Percentiles rank a stretch among this genome's conserved stretches.
phyloP scores from a whole-genome alignment of 2,329 filamentous ascomycete genomes.

The Huntiella abstrusa region DNA sequence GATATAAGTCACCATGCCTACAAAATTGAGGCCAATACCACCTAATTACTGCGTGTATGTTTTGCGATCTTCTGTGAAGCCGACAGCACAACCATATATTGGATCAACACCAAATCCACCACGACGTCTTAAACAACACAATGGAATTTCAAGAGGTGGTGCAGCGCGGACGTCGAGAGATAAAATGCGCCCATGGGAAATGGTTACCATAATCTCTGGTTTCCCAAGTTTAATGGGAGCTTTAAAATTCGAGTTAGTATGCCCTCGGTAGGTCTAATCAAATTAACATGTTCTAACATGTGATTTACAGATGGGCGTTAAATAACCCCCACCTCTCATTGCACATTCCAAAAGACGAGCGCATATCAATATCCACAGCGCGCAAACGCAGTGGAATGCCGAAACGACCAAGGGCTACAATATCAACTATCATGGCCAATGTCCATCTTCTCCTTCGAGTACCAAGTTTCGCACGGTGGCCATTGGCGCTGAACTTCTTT shows the following conservation, averaged over 20 bases:
- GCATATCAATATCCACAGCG: constrained; percentile 34
- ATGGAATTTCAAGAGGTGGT: constrained; percentile 66
- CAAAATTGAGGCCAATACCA: constrained; percentile 44
- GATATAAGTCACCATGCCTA: constrained; percentile 19
- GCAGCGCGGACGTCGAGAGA: constrained; percentile 54
- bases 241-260: constrained; percentile 73
- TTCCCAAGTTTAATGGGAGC: constrained; percentile 78
- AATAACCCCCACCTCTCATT: constrained; percentile 66
- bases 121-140: constrained; percentile 75
- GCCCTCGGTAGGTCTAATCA: neutral
- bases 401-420: constrained; percentile 35
- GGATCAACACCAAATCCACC: constrained; percentile 82
- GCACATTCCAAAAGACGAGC: constrained; percentile 49
- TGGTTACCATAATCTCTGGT: constrained; percentile 68
- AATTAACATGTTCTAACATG: neutral
- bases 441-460: constrained; percentile 64
- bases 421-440: constrained; percentile 57
- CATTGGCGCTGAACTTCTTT: constrained; percentile 66
- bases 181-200: constrained; percentile 70
- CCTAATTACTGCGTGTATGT: constrained; percentile 89
- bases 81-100: constrained; percentile 49
- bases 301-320: constrained; percentile 58
- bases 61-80: constrained; percentile 60
- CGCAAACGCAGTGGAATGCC: constrained; percentile 35
- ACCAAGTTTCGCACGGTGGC: constrained; percentile 67